Evolutionary conservation across 148 eudicot genomes (phyloP), one percentile per base, ranked within the genome.

Genomic region (Fagopyrum esculentum): DNA sequence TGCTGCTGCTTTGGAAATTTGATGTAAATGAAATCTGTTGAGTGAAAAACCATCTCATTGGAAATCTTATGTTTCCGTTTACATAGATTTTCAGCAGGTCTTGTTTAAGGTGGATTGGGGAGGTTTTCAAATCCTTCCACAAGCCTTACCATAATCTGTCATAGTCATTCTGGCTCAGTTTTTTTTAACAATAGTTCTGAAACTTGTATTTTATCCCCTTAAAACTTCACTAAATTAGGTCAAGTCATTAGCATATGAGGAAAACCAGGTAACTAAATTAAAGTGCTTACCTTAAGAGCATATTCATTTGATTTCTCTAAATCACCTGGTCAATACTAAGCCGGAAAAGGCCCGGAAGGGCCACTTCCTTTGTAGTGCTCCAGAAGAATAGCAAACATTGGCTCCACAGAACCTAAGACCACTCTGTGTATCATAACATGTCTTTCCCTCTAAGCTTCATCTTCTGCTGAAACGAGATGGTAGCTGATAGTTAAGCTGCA

Each of bases 341-440:
- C 99, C 99, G 92, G 80, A 96, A 88, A 16, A 98, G 99, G 98
- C 98, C 99, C 99, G 92, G 80, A 96, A 88, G 17, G 99, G 99
- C 99, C 98, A 92, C 80, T 92, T 96, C 47, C 99, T 83, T 96
- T 92, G 56, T 83, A 90, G 80, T 96, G 99, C 84, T 96, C 99
- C 83, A 96, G 77, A n/a, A 96, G 91, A 77, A 96, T 90, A 35
- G 99, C 99, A 83, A 92, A 86, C 99, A 96, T 92, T 40, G 98
- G 85, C 78, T 96, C 99, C 78, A 96, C 98, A 69, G 99, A 96
- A 30, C 99, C 98, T 66, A 96, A 88, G 74, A 92, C 87, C 17
- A 98, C 99, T 76, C 99, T 82, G 84, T 96, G 99, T 75, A 96
- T 84, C 89, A 96, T 96, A 13, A 96, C 99, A 49, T 98, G 99